Base-by-base conservation (phyloP, 2,329 filamentous ascomycete species). In the Aspergillus sclerotialis region DNA sequence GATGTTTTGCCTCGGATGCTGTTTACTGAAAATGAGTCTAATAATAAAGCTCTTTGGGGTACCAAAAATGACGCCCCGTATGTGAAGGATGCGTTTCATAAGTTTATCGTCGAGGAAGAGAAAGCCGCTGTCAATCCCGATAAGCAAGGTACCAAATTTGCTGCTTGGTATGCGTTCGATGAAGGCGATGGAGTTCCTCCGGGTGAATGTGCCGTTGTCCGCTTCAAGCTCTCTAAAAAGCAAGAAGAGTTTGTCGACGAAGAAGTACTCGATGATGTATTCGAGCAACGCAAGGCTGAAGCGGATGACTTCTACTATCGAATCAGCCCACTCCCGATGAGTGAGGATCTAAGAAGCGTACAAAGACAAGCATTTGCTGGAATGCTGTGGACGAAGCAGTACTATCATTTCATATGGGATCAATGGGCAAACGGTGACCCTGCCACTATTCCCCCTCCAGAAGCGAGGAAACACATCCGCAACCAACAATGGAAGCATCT, bases 311-410 rank as follows among this genome's bases (percentile, higher is more conserved):
- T 96, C 60, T 96, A 93, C 69, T 92, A 82, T 66, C 78, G 85
- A 39, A 82, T 96, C 60, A 95, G 87, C 62, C 90, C 90, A 3
- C 72, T 95, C 25, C 90, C 89, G 3, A 94, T 95, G 82, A 75
- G 85, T 0, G 89, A 96, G 31, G 90, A 96, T 55, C 72, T 95
- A 39, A 82, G 89, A 48, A 95, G 93, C 61, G 92, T 96, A 48
- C 92, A 96, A 64, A 78, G 90, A 48, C 89, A 95, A 60, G 92
- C 90, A 4, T 84, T 95, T 46, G 81, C 89, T 1, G 90, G 92
- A 35, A 96, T 96, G 90, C 82, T 96, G 74, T 96, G 90, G 90
- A 93, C 84, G 43, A 96, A 96, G 62, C 90, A 96, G 60, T 86
- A 87, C 64, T 96, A 96, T 61, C 78, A 93, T 56, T 95, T 96